Conservation (phyloP, 208 protist species). For the Phytomonas sp. region DNA sequence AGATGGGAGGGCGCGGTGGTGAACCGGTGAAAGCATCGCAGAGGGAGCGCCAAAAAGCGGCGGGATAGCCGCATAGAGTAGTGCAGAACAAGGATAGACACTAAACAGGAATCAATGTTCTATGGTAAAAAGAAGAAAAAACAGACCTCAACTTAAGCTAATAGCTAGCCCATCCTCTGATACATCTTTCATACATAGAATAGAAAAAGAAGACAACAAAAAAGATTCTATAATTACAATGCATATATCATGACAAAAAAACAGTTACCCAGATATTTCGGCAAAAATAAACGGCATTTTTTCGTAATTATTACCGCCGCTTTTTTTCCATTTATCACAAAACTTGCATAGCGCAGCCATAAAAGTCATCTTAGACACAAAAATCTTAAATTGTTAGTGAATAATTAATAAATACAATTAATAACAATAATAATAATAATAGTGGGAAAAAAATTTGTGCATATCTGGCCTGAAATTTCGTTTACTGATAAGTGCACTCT, state of each 20-base stretch:
- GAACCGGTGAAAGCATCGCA: not conserved
- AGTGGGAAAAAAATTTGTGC: not conserved
- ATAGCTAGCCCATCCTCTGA: not conserved
- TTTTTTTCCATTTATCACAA: not conserved
- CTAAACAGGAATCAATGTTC: not conserved
- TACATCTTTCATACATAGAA: not conserved
- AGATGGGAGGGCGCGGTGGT: not conserved
- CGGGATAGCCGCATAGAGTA: not conserved
- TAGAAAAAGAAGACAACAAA: not conserved
- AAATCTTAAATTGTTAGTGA: not conserved
- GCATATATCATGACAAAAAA: not conserved
- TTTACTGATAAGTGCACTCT: not conserved
- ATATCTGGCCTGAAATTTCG: not conserved
- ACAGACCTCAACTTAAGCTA: not conserved
- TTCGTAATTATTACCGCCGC: not conserved
- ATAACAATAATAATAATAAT: not conserved
- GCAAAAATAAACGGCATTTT: too few species aligned
- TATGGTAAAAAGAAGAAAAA: not conserved
- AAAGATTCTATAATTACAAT: not conserved
- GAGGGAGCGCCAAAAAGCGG: not conserved
- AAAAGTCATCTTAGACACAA: not conserved
- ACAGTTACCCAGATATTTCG: not conserved
- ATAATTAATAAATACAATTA: constrained; percentile 3
- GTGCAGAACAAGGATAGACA: not conserved
- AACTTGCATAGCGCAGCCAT: not conserved